Evolutionary conservation across 2,329 filamentous ascomycete species (phyloP).

Genomic region (Leptosphaerulina australis): DNA sequence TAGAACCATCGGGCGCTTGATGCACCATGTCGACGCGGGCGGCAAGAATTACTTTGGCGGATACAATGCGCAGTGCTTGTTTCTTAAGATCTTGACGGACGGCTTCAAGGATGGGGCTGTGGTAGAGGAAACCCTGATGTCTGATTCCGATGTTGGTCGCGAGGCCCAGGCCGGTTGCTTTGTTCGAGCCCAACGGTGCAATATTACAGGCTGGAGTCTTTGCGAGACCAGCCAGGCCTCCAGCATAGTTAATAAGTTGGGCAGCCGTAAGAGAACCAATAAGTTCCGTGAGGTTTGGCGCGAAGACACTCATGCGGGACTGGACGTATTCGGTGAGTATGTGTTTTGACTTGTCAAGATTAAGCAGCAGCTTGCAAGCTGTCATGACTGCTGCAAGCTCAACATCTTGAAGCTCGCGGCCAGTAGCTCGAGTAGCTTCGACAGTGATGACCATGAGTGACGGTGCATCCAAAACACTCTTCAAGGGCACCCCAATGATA

Average conservation of each 20-base stretch:
- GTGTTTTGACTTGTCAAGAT: conserved; percentile 83
- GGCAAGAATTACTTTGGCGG: conserved; percentile 91
- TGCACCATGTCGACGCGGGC: conserved; percentile 89
- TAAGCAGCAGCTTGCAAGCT: conserved; percentile 87
- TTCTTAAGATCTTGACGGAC: conserved; percentile 87
- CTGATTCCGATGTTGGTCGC: conserved; percentile 91
- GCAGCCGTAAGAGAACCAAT: conserved; percentile 93
- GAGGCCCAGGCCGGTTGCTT: conserved; percentile 78
- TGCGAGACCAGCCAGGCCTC: conserved; percentile 83
- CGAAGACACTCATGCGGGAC: conserved; percentile 95
- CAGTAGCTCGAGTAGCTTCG: conserved; percentile 88
- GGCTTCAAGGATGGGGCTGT: conserved; percentile 84
- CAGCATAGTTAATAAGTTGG: conserved; percentile 93
- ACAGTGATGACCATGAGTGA: conserved; percentile 95
- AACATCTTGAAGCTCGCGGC: conserved; percentile 73
- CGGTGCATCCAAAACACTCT: conserved; percentile 82
- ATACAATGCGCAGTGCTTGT: conserved; percentile 93
- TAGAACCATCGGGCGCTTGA: conserved; percentile 78
- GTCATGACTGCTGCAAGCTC: conserved; percentile 76
- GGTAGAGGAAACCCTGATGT: conserved; percentile 91
- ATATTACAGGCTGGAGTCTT: conserved; percentile 95
- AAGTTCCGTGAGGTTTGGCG: conserved; percentile 87
- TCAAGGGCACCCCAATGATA: conserved; percentile 74
- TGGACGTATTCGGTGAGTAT: conserved; percentile 92
- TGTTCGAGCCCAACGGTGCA: conserved; percentile 87